A percentile compares a stretch with the other conserved stretches of the same genome.
phyloP scores from a whole-genome alignment of 306 rosid genomes.

The Spatholobus suberectus region DNA sequence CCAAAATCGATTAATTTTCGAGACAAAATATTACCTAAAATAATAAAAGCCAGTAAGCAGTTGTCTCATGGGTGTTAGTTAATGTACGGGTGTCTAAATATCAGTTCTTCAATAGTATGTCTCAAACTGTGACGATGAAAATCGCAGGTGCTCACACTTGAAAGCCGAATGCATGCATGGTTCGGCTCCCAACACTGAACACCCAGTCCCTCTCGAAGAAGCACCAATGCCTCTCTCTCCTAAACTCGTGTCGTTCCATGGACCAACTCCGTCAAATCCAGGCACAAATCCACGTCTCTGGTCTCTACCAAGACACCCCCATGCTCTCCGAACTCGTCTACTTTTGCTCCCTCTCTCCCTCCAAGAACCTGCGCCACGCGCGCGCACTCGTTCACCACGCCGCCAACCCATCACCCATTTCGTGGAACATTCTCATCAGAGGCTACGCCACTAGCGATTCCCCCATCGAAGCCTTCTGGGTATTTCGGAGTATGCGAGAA shows the following conservation, averaged over 20 bases:
- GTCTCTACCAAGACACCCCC: constrained; percentile 58
- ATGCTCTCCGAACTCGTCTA: constrained; percentile 68
- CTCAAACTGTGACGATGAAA: background rate
- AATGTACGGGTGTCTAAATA: too few relatives aligned
- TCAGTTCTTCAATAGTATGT: too few relatives aligned
- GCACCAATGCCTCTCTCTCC: constrained; percentile 65
- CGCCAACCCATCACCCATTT: constrained; percentile 48
- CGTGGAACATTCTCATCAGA: constrained; percentile 82
- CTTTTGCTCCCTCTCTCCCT: constrained; percentile 59
- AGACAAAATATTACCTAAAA: too few relatives aligned
- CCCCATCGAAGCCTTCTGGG: constrained; percentile 59
- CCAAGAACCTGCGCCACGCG: constrained; percentile 58
- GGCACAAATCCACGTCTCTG: constrained; percentile 64
- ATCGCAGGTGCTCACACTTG: background rate
- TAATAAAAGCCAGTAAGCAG: too few relatives aligned
- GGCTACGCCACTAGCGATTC: constrained; percentile 67
- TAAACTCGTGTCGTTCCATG: constrained; percentile 53
- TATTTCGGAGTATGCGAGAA: constrained; percentile 62
- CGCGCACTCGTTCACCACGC: constrained; percentile 52
- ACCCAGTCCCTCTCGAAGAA: constrained; percentile 47
- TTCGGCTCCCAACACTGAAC: constrained; percentile 41
- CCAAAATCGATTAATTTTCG: too few relatives aligned
- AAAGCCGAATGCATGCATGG: constrained; percentile 47
- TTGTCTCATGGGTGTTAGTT: too few relatives aligned
- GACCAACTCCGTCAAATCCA: constrained; percentile 70